phyloP scores from a whole-genome alignment of 176 grass and related monocot genomes.

The Zizania latifolia region DNA sequence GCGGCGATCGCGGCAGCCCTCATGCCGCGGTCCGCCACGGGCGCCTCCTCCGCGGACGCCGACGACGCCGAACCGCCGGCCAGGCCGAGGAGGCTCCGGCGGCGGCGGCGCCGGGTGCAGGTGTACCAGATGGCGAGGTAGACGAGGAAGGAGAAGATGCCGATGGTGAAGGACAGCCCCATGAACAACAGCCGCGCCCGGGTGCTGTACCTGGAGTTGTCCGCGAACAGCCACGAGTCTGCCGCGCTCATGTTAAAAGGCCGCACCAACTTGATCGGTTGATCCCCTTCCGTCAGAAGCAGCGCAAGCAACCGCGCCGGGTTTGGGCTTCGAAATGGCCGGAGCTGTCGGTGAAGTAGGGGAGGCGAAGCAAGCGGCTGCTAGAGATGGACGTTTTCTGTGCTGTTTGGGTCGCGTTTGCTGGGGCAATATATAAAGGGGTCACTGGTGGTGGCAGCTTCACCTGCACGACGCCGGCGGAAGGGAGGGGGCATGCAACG shows the following conservation, averaged over 20 bases:
- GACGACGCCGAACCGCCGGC: neutral
- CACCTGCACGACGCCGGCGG: neutral
- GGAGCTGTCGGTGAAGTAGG: neutral
- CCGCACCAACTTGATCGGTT: neutral
- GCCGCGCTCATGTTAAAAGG: constrained; percentile 26
- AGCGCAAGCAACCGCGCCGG: neutral
- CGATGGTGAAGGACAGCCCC: constrained; percentile 67
- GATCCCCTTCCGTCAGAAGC: neutral
- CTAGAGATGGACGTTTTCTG: neutral
- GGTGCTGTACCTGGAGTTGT: constrained; percentile 40
- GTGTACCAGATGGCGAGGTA: constrained; percentile 56
- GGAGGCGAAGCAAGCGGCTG: neutral
- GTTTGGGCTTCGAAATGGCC: neutral
- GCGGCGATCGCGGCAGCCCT: constrained; percentile 34
- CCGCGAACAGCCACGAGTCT: constrained; percentile 46
- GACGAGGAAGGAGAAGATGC: constrained; percentile 54
- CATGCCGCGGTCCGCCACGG: neutral
- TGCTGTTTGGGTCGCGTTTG: neutral
- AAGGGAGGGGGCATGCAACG: neutral
- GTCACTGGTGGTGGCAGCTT: neutral
- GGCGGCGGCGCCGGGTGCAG: constrained; percentile 17
- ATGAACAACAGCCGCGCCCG: constrained; percentile 50
- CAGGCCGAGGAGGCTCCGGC: accelerated
- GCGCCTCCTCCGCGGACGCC: neutral
- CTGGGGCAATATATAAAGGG: constrained; percentile 15